Evolutionary conservation across 2,329 filamentous ascomycete species (phyloP), one percentile per base, ranked within the genome.

Genomic region (Aspergillus quadricinctus): DNA sequence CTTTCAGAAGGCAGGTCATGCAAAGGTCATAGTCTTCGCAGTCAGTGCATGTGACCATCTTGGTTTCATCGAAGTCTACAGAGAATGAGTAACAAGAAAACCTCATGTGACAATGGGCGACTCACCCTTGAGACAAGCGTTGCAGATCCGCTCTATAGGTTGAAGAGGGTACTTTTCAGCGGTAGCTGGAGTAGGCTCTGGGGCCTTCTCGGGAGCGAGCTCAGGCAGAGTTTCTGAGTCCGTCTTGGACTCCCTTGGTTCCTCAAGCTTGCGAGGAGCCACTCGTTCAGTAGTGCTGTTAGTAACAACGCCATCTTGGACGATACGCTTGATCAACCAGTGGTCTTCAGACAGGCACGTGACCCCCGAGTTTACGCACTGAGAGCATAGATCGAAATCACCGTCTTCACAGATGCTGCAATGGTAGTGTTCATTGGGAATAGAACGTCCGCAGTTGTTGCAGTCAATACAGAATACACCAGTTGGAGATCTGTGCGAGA

Each of bases 21-120:
- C 94, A 99, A 40, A 99, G 83, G 69, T 99, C 94, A 71, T 88
- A 97, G 75, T 99, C 94, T 17, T 90, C 88, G 72, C 94, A 99
- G 21, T 81, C 77, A 7, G 79, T 82, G 81, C 94, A 99, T 68
- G 92, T 92, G 52, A 97, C 84, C 68, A 97, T 95, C 61, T 90
- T 83, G 27, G 81, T 77, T 71, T 96, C 92, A 7, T 86, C 82
- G 54, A 92, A 81, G 70, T 90, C 88, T 83, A 59, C 25, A 23
- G 17, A 23, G 29, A 49, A 59, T 76, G 61, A 75, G 66, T 53
- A 37, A 37, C 31, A 46, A 11, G 10, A 4, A 46, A 46, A 14
- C 11, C 23, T 17, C 23, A 17, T 46, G 7, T 23, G 43, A 46
- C 43, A 17, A 11, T 2, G 11, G 21, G 43, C 23, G 57, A 58